phyloP scores from a whole-genome alignment of 768 basidiomycete genomes.

The Podaxis sp. region DNA sequence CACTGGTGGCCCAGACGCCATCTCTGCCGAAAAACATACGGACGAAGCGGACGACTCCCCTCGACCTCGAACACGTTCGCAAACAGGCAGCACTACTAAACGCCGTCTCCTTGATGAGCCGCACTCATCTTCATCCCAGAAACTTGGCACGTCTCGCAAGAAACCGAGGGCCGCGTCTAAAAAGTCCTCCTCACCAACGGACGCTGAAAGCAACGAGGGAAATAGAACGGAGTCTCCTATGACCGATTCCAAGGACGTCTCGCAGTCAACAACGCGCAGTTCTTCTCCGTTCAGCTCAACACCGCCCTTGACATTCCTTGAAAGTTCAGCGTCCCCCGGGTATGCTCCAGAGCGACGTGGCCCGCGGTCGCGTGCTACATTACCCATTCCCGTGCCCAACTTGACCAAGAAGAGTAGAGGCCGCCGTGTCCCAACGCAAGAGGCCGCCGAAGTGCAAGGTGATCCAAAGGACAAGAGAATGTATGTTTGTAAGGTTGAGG shows the following conservation, averaged over 20 bases:
- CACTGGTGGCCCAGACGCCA: neutral
- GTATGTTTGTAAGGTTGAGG: conserved; percentile 65
- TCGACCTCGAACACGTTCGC: conserved; percentile 35
- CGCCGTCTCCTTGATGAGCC: conserved; percentile 25
- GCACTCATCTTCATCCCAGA: conserved; percentile 3
- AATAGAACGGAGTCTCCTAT: conserved; percentile 12
- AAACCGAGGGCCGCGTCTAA: conserved; percentile 4
- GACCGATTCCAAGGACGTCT: conserved; percentile 3
- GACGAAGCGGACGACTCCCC: conserved; percentile 14
- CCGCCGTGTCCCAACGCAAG: conserved; percentile 65
- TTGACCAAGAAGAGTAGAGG: conserved; percentile 81
- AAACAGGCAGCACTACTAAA: conserved; percentile 30
- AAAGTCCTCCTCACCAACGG: conserved; percentile 9
- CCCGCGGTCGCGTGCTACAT: conserved; percentile 50
- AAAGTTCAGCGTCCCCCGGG: conserved; percentile 16
- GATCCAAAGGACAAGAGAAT: conserved; percentile 31
- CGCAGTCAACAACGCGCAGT: conserved; percentile 11
- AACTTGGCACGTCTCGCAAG: conserved; percentile 9
- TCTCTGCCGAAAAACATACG: neutral
- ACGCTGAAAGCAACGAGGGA: conserved; percentile 3
- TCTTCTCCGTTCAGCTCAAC: conserved; percentile 10
- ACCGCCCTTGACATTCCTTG: conserved; percentile 18
- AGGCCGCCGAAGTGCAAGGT: conserved; percentile 20
- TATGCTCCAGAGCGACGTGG: conserved; percentile 34
- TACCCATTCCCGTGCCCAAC: conserved; percentile 73